Percentiles rank a stretch among this genome's conserved stretches.
Conservation (phyloP, 2,329 filamentous ascomycete genomes). For the Iodosphaeria phyllophila region DNA sequence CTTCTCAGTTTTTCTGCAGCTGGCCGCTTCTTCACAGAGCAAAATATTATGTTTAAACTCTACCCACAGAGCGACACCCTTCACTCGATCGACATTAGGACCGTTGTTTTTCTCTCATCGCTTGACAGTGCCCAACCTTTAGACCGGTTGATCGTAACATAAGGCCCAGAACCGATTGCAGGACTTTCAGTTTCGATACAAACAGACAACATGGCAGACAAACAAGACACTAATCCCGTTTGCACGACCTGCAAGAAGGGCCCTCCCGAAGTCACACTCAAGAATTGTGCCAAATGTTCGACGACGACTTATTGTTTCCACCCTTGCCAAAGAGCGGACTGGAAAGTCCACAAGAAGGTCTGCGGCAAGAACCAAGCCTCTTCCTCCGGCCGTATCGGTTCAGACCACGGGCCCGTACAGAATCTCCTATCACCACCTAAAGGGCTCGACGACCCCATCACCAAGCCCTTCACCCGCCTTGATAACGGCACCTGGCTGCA, state of each 20-base stretch:
- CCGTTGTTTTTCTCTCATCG: too few species aligned
- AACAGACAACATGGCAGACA: conserved; percentile 1
- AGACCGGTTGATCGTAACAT: too few species aligned
- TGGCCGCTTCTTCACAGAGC: too few species aligned
- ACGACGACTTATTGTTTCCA: conserved; percentile 6
- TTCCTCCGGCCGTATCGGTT: background rate
- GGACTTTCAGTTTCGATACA: too few species aligned
- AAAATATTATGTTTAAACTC: too few species aligned
- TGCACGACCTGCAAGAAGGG: conserved; percentile 7
- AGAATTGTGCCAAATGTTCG: conserved; percentile 6
- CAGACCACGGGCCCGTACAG: background rate
- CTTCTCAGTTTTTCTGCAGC: too few species aligned
- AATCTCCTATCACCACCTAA: conserved; percentile 3
- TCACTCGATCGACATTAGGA: too few species aligned
- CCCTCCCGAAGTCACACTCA: conserved; percentile 4
- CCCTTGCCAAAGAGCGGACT: conserved; percentile 7
- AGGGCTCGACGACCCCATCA: conserved; percentile 12
- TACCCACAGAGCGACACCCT: too few species aligned
- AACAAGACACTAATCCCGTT: too few species aligned
- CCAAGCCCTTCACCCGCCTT: conserved; percentile 21
- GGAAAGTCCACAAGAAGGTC: conserved; percentile 7
- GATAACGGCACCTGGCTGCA: conserved; percentile 22
- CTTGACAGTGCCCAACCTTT: too few species aligned
- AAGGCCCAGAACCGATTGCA: too few species aligned
- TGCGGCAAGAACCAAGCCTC: conserved; percentile 4